Conservation (phyloP, 306 rosid species). For the Senna siamea region DNA sequence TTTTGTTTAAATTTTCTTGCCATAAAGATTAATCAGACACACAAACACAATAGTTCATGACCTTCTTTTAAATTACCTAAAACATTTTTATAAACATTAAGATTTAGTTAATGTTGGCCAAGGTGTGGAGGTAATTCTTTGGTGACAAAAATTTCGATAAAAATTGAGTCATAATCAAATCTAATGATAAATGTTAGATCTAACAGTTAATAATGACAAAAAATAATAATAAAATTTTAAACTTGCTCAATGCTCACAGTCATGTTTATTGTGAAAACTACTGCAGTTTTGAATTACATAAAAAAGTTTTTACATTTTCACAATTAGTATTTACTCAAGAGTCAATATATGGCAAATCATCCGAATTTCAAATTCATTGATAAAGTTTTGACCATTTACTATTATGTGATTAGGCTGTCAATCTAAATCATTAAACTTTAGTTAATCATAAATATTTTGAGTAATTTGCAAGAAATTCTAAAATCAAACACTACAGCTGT, state of each 20-base stretch:
- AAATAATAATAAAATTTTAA: no score
- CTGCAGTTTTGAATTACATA: not conserved
- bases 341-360: not conserved
- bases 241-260: no score
- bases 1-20: not conserved
- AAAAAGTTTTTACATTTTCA: not conserved
- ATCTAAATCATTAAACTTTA: not conserved
- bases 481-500: slow-evolving; percentile 1
- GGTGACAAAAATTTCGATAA: no score
- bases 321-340: not conserved
- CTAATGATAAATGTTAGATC: no score
- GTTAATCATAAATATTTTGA: slow-evolving; percentile 11
- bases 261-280: no score
- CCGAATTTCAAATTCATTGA: not conserved
- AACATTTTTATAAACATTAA: no score
- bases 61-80: no score
- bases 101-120: no score
- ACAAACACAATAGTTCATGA: no score
- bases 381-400: not conserved
- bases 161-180: no score
- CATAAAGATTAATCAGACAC: not conserved
- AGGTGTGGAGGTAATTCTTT: no score
- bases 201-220: no score
- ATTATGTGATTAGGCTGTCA: not conserved
- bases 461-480: slow-evolving; percentile 9